Conservation (phyloP, 805 yeast species). For the Helenozyma baotianmanensis region DNA sequence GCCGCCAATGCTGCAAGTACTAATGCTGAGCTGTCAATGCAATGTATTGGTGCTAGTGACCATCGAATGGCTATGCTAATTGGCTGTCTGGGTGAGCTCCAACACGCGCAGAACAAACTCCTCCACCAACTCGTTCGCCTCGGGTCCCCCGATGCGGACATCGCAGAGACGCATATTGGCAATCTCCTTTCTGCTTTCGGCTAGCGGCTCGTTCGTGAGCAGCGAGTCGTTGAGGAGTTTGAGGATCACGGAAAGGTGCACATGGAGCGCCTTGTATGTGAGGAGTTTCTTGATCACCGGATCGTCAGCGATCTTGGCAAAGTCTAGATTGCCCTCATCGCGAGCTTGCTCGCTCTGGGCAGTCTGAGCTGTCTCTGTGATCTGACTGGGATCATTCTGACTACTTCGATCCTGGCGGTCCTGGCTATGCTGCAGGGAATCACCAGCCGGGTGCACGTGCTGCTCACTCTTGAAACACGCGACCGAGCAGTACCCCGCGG, state of each 20-base stretch:
- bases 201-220: constrained; percentile 44
- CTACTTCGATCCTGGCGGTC: too few species aligned
- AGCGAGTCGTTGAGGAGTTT: constrained; percentile 44
- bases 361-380: too few species aligned
- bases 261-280: constrained; percentile 48
- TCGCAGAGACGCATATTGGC: constrained; percentile 59
- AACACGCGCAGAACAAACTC: constrained; percentile 54
- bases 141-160: constrained; percentile 59
- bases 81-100: constrained; percentile 7
- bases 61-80: too few species aligned
- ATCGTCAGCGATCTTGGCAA: constrained; percentile 31
- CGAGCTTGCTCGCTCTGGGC: too few species aligned
- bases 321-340: neutral
- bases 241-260: constrained; percentile 49
- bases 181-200: constrained; percentile 53
- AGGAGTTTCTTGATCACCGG: constrained; percentile 43
- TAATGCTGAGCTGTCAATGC: too few species aligned
- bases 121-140: constrained; percentile 64
- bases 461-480: constrained; percentile 50
- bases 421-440: too few species aligned
- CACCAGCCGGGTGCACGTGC: constrained; percentile 24
- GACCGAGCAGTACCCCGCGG: constrained; percentile 49
- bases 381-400: too few species aligned
- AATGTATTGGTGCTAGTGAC: too few species aligned
- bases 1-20: too few species aligned